These are phyloP conservation scores for Penicillium brevicompactum DNA, from an alignment of 2,329 filamentous ascomycete species.

Conservation along the genomic window DNA sequence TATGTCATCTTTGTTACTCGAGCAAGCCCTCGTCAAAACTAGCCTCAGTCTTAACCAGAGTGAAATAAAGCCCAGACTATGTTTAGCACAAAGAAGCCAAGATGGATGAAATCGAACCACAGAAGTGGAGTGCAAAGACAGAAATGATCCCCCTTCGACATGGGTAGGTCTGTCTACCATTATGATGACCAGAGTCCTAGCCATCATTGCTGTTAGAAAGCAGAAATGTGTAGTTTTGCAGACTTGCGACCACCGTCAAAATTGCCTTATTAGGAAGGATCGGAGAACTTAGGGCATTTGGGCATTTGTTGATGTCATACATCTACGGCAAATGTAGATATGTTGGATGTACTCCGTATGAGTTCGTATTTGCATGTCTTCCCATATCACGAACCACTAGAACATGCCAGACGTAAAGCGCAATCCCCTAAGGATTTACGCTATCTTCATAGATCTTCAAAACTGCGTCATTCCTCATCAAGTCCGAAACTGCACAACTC, in stretches of 20 bases:
- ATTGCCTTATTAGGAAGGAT: too few species aligned
- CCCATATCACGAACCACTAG: constrained; percentile 14
- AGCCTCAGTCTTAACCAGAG: background rate
- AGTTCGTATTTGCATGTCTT: constrained; percentile 26
- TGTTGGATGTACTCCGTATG: constrained; percentile 12
- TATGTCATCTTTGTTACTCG: background rate
- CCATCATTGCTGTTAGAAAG: too few species aligned
- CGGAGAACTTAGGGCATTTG: too few species aligned
- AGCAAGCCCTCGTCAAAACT: background rate
- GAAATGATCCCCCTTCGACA: too few species aligned
- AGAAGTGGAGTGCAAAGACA: background rate
- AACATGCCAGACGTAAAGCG: constrained; percentile 17
- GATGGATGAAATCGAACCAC: background rate
- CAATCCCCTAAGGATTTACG: constrained; percentile 8
- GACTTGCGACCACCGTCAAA: too few species aligned
- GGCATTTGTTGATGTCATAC: background rate
- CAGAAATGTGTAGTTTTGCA: too few species aligned
- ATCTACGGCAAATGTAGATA: background rate
- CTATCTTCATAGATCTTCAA: constrained; percentile 11
- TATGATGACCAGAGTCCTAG: too few species aligned
- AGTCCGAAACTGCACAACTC: constrained; percentile 13
- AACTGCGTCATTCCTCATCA: constrained; percentile 15
- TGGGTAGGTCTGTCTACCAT: too few species aligned
- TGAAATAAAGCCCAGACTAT: background rate
- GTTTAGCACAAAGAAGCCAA: constrained; percentile 7